Conservation (phyloP, 352 stramenopile species). For the Phytophthora hibernalis region DNA sequence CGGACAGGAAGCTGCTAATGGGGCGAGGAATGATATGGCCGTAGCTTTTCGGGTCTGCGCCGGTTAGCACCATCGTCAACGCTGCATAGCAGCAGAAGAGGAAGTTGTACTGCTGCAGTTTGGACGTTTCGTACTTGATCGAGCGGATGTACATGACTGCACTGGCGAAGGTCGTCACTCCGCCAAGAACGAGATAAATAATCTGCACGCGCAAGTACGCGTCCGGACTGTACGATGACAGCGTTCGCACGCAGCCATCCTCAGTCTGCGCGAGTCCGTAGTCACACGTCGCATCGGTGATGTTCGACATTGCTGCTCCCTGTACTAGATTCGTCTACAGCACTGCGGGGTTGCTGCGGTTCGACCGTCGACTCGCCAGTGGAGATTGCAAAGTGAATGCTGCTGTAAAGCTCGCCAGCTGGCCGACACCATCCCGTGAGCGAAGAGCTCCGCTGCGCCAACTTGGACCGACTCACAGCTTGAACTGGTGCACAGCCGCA, state of each 20-base stretch:
- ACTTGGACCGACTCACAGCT: slow-evolving; percentile 32
- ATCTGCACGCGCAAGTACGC: slow-evolving; percentile 43
- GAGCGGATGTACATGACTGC: slow-evolving; percentile 41
- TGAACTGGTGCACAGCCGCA: slow-evolving; percentile 30
- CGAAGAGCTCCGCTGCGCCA: slow-evolving; percentile 28
- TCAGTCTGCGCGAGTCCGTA: slow-evolving; percentile 40
- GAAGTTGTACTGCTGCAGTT: slow-evolving; percentile 49
- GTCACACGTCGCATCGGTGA: slow-evolving; percentile 40
- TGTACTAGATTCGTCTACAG: background rate
- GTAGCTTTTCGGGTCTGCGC: slow-evolving; percentile 47
- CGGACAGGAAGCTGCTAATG: slow-evolving; percentile 45
- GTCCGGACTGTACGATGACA: slow-evolving; percentile 38
- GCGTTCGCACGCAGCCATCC: slow-evolving; percentile 33
- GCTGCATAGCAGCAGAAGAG: slow-evolving; percentile 47
- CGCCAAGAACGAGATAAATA: slow-evolving; percentile 41
- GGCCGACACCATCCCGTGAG: slow-evolving; percentile 28
- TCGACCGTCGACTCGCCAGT: slow-evolving; percentile 6
- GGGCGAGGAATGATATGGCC: slow-evolving; percentile 45
- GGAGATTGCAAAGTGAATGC: slow-evolving; percentile 37
- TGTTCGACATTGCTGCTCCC: slow-evolving; percentile 28
- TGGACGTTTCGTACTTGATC: slow-evolving; percentile 37
- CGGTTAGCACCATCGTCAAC: slow-evolving; percentile 43
- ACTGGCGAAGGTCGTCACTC: slow-evolving; percentile 30
- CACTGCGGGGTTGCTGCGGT: background rate
- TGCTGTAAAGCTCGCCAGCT: slow-evolving; percentile 19